These are phyloP conservation scores for Salvia hispanica DNA, from an alignment of 257 asterid genomes.

Conservation along the genomic window DNA sequence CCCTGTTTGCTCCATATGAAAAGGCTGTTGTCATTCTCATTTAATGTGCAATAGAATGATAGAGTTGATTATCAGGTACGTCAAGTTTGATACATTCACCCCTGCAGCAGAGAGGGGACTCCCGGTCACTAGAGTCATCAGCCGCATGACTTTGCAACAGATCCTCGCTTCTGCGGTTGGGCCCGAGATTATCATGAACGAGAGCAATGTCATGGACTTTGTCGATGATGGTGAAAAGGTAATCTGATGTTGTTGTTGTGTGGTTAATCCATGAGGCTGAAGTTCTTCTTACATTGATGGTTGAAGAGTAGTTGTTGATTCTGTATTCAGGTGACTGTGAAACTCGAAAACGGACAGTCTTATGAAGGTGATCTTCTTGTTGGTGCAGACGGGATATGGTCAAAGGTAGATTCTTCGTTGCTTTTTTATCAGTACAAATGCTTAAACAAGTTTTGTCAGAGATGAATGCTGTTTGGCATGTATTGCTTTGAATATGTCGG, in stretches of 20 bases:
- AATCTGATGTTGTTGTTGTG: neutral
- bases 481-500: too few relatives aligned
- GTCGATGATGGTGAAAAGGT: constrained; percentile 81
- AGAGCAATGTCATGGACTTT: constrained; percentile 76
- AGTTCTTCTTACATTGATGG: too few relatives aligned
- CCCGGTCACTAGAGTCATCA: constrained; percentile 89
- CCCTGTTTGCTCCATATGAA: too few relatives aligned
- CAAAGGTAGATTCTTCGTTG: constrained; percentile 58
- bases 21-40: neutral
- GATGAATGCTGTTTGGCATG: neutral
- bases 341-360: constrained; percentile 68
- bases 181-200: constrained; percentile 69
- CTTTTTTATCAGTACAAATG: neutral
- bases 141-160: constrained; percentile 91
- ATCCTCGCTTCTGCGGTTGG: constrained; percentile 91
- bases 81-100: constrained; percentile 95
- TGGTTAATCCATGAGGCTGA: too few relatives aligned
- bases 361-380: constrained; percentile 88
- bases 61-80: constrained; percentile 64
- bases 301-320: too few relatives aligned
- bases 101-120: constrained; percentile 94
- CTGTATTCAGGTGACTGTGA: constrained; percentile 56
- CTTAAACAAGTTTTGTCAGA: neutral
- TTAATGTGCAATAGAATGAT: constrained; percentile 30
- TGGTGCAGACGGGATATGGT: constrained; percentile 98